Evolutionary conservation across 148 eudicot species (phyloP), one percentile per base, ranked within the genome.

Genomic region (Drosera capensis): DNA sequence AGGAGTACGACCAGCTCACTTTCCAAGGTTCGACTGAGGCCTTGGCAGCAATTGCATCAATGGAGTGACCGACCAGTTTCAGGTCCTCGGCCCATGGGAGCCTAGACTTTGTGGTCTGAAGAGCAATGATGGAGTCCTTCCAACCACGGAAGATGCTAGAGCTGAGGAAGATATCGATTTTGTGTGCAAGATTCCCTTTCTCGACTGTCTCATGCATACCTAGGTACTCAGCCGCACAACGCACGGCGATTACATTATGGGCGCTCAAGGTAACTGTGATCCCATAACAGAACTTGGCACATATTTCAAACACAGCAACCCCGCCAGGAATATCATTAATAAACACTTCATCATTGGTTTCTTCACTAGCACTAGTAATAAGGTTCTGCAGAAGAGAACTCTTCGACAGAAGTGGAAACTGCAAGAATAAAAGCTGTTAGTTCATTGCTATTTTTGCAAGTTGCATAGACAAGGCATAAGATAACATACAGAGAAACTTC

Each of bases 281-380:
- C 25, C 93, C 85, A 34, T 90, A 90, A 50, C 99, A 90, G 67
- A 84, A 90, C 64, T 90, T 90, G 66, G 88, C 80, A 55, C 99
- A 90, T 51, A 78, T 56, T 62, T 90, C 99, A 20, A 90, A 85
- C n/a, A 80, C 81, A 22, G 60, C 43, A 1, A 80, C 55, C 7
- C 99, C 99, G 16, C 99, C 99, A 1, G 99, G 99, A 19, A 90
- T 70, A 36, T 85, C 95, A n/a, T 68, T 62, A 31, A 85, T 68
- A 18, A 52, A 23, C 36, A 90, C 39, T 68, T 84, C 99, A 45
- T 75, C 79, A 28, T 41, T 35, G n/a, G 50, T 73, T 34, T 64
- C 74, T 22, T 75, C 86, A 31, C 58, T 49, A 52, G 75, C 16
- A 30, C 57, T 55, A 46, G 76, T 61, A 4, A 74, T 93, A 46